These are phyloP conservation scores for Calonectria crousiana DNA, from an alignment of 2,329 filamentous ascomycete species.

Conservation along the genomic window DNA sequence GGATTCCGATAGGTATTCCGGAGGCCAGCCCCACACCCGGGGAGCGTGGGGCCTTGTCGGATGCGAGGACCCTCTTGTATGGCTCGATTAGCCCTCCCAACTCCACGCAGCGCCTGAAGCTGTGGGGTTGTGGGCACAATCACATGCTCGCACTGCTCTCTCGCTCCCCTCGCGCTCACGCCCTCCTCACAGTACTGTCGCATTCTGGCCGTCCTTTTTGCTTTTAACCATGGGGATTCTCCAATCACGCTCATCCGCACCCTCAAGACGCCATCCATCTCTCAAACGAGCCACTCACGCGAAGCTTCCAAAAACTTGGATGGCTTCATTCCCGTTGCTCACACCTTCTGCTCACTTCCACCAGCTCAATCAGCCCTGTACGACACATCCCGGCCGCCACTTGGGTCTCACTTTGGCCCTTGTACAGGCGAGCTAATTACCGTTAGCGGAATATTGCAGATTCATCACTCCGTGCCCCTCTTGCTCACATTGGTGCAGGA, in stretches of 20 bases:
- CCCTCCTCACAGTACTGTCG: not conserved
- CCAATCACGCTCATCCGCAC: slow-evolving; percentile 4
- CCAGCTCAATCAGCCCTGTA: slow-evolving; percentile 6
- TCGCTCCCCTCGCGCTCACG: slow-evolving; percentile 1
- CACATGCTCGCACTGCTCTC: slow-evolving; percentile 21
- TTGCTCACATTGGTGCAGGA: slow-evolving; percentile 15
- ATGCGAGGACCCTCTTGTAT: slow-evolving; percentile 3
- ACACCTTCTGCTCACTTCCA: not conserved
- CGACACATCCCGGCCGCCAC: slow-evolving; percentile 11
- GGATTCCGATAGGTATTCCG: slow-evolving; percentile 43
- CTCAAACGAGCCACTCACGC: not conserved
- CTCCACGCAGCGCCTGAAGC: slow-evolving; percentile 14
- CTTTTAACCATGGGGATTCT: not conserved
- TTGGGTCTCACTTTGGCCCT: slow-evolving; percentile 20
- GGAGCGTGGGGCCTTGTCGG: slow-evolving; percentile 32
- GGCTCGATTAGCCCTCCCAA: slow-evolving; percentile 29
- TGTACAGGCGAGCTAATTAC: slow-evolving; percentile 22
- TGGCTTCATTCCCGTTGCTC: slow-evolving; percentile 5
- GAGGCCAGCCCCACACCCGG: slow-evolving; percentile 35
- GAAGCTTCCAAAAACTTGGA: not conserved
- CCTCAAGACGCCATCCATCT: slow-evolving; percentile 10
- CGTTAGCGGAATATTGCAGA: slow-evolving; percentile 21
- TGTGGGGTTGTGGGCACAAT: slow-evolving; percentile 21
- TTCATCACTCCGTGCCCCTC: slow-evolving; percentile 15
- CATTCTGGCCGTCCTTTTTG: not conserved